phyloP scores from a whole-genome alignment of 2,329 filamentous ascomycete genomes.

The Penicillium brasilianum region DNA sequence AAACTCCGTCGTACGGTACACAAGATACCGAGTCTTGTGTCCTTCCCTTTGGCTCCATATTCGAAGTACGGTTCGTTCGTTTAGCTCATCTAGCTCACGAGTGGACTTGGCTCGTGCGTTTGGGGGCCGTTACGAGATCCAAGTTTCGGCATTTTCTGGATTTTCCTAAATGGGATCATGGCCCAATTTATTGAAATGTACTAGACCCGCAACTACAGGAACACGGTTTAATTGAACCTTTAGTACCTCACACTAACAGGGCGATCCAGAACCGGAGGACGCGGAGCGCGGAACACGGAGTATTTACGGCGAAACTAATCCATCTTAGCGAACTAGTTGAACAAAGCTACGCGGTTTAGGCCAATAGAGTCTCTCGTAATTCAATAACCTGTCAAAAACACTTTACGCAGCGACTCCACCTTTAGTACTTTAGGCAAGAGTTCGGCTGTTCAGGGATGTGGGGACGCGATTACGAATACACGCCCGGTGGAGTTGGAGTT shows the following conservation, averaged over 20 bases:
- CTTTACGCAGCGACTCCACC: too few relatives aligned
- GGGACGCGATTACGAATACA: slow-evolving; percentile 8
- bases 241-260: too few relatives aligned
- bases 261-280: not conserved
- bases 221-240: too few relatives aligned
- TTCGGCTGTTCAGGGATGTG: slow-evolving; percentile 6
- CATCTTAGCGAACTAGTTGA: not conserved
- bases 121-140: not conserved
- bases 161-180: not conserved
- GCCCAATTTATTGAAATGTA: not conserved
- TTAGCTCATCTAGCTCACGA: not conserved
- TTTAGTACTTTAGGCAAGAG: not conserved
- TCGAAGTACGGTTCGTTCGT: not conserved
- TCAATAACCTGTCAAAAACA: not conserved
- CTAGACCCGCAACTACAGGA: too few relatives aligned
- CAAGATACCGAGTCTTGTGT: too few relatives aligned
- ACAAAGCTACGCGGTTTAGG: not conserved
- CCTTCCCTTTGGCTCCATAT: not conserved
- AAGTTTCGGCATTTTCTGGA: not conserved
- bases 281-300: not conserved
- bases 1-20: not conserved
- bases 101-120: not conserved
- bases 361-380: not conserved
- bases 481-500: not conserved
- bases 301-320: not conserved